Evolutionary conservation across 1,139 yeast genomes (phyloP), one percentile per base, ranked within the genome.

Genomic region (Sugiyamaella novakii): DNA sequence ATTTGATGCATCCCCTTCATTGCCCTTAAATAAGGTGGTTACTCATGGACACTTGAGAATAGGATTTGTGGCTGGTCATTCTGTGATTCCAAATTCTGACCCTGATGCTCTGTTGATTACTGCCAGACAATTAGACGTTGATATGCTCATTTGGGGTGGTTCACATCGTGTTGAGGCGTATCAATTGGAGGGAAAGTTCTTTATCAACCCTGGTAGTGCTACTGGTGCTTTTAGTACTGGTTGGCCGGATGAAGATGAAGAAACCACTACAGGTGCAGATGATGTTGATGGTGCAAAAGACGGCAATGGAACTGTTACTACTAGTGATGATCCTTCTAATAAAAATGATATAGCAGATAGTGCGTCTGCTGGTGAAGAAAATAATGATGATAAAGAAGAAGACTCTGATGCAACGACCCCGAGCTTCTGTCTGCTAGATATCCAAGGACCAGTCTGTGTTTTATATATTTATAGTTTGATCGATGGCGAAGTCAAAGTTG

Each of bases 131-230:
- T 74, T 91, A 74, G 95, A 91, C 64, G 98, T 87, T 40, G 98
- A 92, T 67, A 78, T 92, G 7, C 73, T 92, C 59, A 75, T 92
- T n/a, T 88, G 95, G 87, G 98, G 98, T n/a, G 96, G 96, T 0
- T 84, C 96, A 1, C 96, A 88, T 65, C 80, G 82, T 55, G 95
- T 88, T 5, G 98, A 92, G 63, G 96, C 97, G 0, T 92, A 88
- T 62, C 87, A 94, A 8, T 72, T 91, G 53, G 98, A 89, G 58
- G 95, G 95, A 24, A 88, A 87, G 69, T 88, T 91, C 67, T 92
- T 92, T 62, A 77, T 92, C 21, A 91, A 88, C 65, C 98, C 98
- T 0, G 98, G 98, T 0, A 85, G 95, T 63, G 95, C 95, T 38
- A 89, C 98, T 0, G 98, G 98, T 11, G 96, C 97, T 0, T 80